Percentiles rank a stretch among this genome's conserved stretches.
These are phyloP conservation scores for Fraxinus albicans DNA, from an alignment of 305 asterid genomes.

Conservation along the genomic window DNA sequence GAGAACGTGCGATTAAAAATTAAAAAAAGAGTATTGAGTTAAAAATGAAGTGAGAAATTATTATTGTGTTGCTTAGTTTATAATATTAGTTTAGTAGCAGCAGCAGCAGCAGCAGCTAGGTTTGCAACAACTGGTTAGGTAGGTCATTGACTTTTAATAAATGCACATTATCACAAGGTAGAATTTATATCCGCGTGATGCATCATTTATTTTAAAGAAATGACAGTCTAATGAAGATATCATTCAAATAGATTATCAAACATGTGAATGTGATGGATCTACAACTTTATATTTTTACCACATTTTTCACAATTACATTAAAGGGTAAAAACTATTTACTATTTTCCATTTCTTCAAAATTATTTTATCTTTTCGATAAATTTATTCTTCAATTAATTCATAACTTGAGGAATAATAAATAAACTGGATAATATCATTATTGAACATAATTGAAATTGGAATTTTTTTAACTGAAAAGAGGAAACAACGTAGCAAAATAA, in stretches of 20 bases:
- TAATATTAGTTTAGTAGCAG: not conserved
- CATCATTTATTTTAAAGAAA: slow-evolving; percentile 26
- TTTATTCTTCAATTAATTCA: too few species aligned
- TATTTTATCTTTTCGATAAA: not conserved
- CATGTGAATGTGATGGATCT: slow-evolving; percentile 16
- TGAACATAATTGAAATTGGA: not conserved
- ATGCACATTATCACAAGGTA: slow-evolving; percentile 30
- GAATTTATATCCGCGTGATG: slow-evolving; percentile 39
- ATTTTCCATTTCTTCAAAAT: not conserved
- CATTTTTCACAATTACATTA: slow-evolving; percentile 8
- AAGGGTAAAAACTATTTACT: slow-evolving; percentile 24
- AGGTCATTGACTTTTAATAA: slow-evolving; percentile 35
- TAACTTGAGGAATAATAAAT: not conserved
- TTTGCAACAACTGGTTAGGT: not conserved
- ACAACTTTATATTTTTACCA: not conserved
- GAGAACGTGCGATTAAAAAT: too few species aligned
- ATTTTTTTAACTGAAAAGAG: not conserved
- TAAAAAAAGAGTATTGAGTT: too few species aligned
- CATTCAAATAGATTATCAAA: slow-evolving; percentile 38
- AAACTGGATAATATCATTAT: not conserved
- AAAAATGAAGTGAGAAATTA: not conserved
- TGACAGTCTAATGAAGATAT: slow-evolving; percentile 26
- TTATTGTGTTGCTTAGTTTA: not conserved
- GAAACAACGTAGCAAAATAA: slow-evolving; percentile 19
- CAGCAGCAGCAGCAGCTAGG: not conserved